Percentiles rank a stretch among this genome's conserved stretches.
phyloP scores from a whole-genome alignment of 148 eudicot genomes.

The Limonium bicolor region DNA sequence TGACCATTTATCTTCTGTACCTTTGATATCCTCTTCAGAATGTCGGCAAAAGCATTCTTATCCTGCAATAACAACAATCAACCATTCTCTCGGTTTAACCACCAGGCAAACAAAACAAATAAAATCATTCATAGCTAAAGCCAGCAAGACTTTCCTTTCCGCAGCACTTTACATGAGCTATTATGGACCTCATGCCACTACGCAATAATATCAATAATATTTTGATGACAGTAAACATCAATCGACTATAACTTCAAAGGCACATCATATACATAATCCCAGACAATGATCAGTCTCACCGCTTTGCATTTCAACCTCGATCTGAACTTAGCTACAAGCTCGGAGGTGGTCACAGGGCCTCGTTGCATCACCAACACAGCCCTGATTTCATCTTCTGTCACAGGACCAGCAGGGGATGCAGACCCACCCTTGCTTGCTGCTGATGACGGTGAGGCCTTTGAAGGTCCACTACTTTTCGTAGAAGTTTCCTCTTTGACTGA shows the following conservation, averaged over 20 bases:
- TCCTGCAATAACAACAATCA: slow-evolving; percentile 34
- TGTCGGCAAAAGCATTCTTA: slow-evolving; percentile 80
- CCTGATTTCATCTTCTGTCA: slow-evolving; percentile 83
- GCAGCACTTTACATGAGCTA: not conserved
- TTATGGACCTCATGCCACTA: not conserved
- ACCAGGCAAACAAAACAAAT: not conserved
- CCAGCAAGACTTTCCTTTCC: not conserved
- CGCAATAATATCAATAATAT: not conserved
- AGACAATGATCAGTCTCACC: slow-evolving; percentile 23
- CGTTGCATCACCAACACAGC: slow-evolving; percentile 60
- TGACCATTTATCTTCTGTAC: slow-evolving; percentile 65
- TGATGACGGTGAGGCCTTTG: slow-evolving; percentile 27
- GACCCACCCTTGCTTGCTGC: slow-evolving; percentile 26
- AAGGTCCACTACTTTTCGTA: slow-evolving; percentile 18
- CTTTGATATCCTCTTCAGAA: slow-evolving; percentile 70
- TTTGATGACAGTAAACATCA: not conserved
- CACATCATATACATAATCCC: not conserved
- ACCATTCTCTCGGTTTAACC: not conserved
- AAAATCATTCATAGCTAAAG: not conserved
- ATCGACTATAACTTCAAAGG: not conserved
- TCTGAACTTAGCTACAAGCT: slow-evolving; percentile 71
- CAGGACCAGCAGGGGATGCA: slow-evolving; percentile 54
- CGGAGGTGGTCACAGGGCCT: slow-evolving; percentile 71
- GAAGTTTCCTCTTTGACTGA: slow-evolving; percentile 37
- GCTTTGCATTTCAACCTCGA: slow-evolving; percentile 57